These are phyloP conservation scores for Trypanosoma melophagium DNA, from an alignment of 208 protist genomes.

Conservation along the genomic window DNA sequence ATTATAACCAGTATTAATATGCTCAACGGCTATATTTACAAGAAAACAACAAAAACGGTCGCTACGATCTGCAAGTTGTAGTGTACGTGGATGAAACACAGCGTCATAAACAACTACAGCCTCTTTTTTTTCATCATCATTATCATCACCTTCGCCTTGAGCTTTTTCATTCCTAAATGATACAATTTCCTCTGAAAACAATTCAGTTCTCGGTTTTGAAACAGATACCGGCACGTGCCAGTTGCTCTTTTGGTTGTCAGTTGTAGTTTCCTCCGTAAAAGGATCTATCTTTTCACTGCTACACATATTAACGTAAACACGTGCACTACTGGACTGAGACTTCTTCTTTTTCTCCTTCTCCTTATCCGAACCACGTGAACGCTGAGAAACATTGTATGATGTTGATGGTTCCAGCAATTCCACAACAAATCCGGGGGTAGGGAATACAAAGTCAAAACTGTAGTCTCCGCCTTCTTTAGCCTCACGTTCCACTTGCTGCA, in stretches of 20 bases:
- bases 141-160: neutral
- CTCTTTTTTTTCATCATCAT: constrained; percentile 10
- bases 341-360: constrained; percentile 2
- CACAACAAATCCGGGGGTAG: constrained; percentile 69
- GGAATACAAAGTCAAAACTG: constrained; percentile 92
- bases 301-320: constrained; percentile 80
- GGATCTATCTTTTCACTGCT: constrained; percentile 78
- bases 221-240: constrained; percentile 88
- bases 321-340: constrained; percentile 12
- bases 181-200: constrained; percentile 27
- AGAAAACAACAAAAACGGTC: constrained; percentile 87
- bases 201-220: constrained; percentile 68
- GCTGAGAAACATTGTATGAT: constrained; percentile 23
- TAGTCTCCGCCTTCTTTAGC: constrained; percentile 83
- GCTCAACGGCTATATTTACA: constrained; percentile 91
- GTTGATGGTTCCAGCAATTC: constrained; percentile 76
- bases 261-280: constrained; percentile 71
- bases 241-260: constrained; percentile 64
- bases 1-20: constrained; percentile 85
- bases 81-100: constrained; percentile 82
- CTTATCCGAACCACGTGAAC: constrained; percentile 2
- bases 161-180: neutral
- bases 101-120: constrained; percentile 81
- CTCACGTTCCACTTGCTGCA: constrained; percentile 84
- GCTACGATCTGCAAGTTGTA: constrained; percentile 71